Percentiles rank a stretch among this genome's conserved stretches.
phyloP scores from a whole-genome alignment of 164 flowering plant species.

The Liquidambar formosana region DNA sequence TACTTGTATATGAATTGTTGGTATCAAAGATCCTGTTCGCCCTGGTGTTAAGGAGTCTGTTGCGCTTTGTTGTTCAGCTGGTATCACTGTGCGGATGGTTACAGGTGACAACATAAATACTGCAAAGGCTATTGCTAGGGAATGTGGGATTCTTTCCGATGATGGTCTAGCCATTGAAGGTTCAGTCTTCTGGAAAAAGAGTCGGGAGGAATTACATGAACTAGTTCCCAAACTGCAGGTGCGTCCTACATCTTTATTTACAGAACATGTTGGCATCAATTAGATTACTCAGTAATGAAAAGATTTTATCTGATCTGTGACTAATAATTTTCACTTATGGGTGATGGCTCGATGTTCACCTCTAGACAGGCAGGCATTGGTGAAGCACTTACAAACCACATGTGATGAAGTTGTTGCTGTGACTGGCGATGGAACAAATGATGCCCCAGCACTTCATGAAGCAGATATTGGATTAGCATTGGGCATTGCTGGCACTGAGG shows the following conservation, averaged over 20 bases:
- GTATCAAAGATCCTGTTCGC: too few species aligned
- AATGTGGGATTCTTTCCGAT: too few species aligned
- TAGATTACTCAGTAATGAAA: background rate
- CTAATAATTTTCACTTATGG: too few species aligned
- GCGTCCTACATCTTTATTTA: background rate
- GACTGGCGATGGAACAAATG: conserved; percentile 98
- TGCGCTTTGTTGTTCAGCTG: conserved; percentile 79
- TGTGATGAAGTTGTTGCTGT: conserved; percentile 94
- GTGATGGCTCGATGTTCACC: too few species aligned
- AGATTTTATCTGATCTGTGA: too few species aligned
- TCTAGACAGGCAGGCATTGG: conserved; percentile 70
- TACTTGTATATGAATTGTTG: too few species aligned
- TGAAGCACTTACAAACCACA: conserved; percentile 68
- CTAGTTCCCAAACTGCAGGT: conserved; percentile 76
- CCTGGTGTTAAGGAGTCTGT: too few species aligned
- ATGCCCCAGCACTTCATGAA: conserved; percentile 98
- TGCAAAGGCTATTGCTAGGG: too few species aligned
- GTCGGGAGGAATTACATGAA: conserved; percentile 45
- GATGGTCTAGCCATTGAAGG: too few species aligned
- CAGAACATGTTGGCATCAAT: background rate
- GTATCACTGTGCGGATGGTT: conserved; percentile 77
- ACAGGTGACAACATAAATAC: too few species aligned
- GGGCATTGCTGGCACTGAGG: conserved; percentile 99
- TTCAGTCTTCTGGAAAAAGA: conserved; percentile 67
- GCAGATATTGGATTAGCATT: conserved; percentile 98